phyloP scores from a whole-genome alignment of 2,329 filamentous ascomycete species.

The Trichothecium sympodiale region DNA sequence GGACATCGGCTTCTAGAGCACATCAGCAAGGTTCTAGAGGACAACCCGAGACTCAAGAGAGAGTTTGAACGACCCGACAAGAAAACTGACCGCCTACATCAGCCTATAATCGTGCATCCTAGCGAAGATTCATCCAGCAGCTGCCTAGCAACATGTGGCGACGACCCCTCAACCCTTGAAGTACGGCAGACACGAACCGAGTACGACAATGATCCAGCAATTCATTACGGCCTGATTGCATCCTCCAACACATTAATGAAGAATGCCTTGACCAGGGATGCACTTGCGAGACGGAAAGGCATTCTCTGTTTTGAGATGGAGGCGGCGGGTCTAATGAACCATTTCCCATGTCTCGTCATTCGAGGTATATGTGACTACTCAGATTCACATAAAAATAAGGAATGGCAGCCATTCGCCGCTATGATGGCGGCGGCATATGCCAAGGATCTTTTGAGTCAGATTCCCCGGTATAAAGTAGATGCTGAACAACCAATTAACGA shows the following conservation, averaged over 20 bases:
- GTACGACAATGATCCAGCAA: not conserved
- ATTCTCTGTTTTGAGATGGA: constrained; percentile 4
- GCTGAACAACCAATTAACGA: too few relatives aligned
- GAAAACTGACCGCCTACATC: too few relatives aligned
- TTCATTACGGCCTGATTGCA: not conserved
- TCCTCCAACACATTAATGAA: not conserved
- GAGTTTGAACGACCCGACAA: constrained; percentile 1
- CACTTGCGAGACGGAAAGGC: not conserved
- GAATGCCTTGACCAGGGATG: not conserved
- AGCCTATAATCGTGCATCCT: too few relatives aligned
- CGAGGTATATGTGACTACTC: constrained; percentile 21
- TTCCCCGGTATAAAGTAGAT: too few relatives aligned
- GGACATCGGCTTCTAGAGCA: constrained; percentile 8
- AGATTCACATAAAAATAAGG: constrained; percentile 16
- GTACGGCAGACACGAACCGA: not conserved
- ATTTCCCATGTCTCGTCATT: constrained; percentile 16
- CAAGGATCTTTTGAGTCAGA: constrained; percentile 7
- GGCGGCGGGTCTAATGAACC: constrained; percentile 7
- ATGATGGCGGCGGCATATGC: constrained; percentile 14
- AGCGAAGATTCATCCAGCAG: not conserved
- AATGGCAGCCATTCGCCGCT: constrained; percentile 15
- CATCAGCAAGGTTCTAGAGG: constrained; percentile 1
- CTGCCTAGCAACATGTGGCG: not conserved
- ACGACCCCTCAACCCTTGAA: not conserved
- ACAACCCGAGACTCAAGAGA: constrained; percentile 1